Conservation (phyloP, 306 rosid species). For the Prosopis cineraria region DNA sequence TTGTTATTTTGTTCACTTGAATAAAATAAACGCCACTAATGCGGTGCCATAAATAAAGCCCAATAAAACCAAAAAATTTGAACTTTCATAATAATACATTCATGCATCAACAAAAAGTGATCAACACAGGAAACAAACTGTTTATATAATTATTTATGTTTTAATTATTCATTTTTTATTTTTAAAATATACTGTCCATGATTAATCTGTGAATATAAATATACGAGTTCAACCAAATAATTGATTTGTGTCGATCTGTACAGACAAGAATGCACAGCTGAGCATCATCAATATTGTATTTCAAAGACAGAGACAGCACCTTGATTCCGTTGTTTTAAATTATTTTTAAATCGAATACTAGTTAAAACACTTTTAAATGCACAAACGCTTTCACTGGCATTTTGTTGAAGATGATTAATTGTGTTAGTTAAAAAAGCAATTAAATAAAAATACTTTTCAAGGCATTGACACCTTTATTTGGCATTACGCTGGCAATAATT, state of each 20-base stretch:
- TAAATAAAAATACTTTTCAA: background rate
- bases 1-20: conserved; percentile 3
- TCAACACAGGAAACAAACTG: background rate
- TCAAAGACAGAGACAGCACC: background rate
- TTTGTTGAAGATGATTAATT: background rate
- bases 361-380: background rate
- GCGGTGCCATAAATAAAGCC: background rate
- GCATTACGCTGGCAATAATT: background rate
- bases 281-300: conserved; percentile 1
- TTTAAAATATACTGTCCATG: background rate
- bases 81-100: background rate
- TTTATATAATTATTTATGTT: background rate
- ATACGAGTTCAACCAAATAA: background rate
- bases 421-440: background rate
- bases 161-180: background rate
- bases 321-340: background rate
- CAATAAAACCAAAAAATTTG: background rate
- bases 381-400: background rate
- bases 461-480: background rate
- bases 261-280: background rate
- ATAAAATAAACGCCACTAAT: background rate
- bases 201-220: background rate
- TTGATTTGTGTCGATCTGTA: background rate
- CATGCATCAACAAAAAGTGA: background rate
- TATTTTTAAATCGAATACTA: too few relatives aligned